Evolutionary conservation across 805 yeast genomes (phyloP).

Genomic region (Hanseniaspora jakobsenii): DNA sequence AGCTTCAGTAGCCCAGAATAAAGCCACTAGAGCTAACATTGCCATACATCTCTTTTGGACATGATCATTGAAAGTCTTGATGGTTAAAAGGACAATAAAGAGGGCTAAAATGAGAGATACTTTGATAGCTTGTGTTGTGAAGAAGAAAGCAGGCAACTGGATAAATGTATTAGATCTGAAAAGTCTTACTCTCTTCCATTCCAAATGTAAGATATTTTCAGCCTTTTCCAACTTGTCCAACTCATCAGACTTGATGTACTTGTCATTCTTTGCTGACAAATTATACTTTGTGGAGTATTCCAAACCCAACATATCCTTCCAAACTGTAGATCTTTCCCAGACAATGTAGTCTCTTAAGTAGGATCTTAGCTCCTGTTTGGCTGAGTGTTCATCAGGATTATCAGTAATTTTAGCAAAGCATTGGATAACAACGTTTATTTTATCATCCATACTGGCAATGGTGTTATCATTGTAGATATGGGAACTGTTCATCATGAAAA

Average conservation of each 20-base stretch:
- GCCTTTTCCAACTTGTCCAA: slow-evolving; percentile 18
- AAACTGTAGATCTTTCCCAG: slow-evolving; percentile 91
- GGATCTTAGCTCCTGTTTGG: slow-evolving; percentile 44
- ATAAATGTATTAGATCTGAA: slow-evolving; percentile 28
- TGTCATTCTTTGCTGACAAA: slow-evolving; percentile 22
- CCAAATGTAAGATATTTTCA: slow-evolving; percentile 20
- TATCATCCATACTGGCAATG: slow-evolving; percentile 37
- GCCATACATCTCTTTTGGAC: slow-evolving; percentile 57
- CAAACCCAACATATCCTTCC: slow-evolving; percentile 88
- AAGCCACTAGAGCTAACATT: slow-evolving; percentile 47
- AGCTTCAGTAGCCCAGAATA: slow-evolving; percentile 92
- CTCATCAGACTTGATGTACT: slow-evolving; percentile 28
- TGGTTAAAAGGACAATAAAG: slow-evolving; percentile 44
- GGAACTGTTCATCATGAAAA: slow-evolving; percentile 33
- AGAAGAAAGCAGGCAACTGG: slow-evolving; percentile 37
- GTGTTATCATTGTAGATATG: slow-evolving; percentile 46
- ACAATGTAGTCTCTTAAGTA: slow-evolving; percentile 80
- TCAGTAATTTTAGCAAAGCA: slow-evolving; percentile 42
- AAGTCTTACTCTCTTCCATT: slow-evolving; percentile 28
- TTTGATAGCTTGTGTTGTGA: slow-evolving; percentile 39
- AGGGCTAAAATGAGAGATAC: slow-evolving; percentile 37
- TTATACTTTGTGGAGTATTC: slow-evolving; percentile 47
- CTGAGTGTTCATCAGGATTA: slow-evolving; percentile 31
- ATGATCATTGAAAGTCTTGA: slow-evolving; percentile 49
- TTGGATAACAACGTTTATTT: slow-evolving; percentile 40